Evolutionary conservation across 2,329 filamentous ascomycete genomes (phyloP).

Genomic region (Aureobasidium mangrovei): DNA sequence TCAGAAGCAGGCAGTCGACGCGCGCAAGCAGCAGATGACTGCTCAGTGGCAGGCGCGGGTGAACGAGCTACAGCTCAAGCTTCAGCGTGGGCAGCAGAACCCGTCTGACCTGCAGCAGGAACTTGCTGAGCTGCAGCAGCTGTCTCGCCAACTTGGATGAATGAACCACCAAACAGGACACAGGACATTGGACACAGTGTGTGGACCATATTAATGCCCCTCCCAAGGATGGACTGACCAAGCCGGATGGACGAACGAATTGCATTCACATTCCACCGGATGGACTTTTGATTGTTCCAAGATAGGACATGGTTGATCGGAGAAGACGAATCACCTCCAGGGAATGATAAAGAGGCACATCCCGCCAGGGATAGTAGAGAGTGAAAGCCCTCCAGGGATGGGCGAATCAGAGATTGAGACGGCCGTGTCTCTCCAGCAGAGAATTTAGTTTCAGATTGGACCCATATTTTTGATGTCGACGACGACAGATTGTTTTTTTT

Average conservation of each 20-base stretch:
- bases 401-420: background rate
- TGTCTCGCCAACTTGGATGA: slow-evolving; percentile 7
- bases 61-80: background rate
- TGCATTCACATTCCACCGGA: too few relatives aligned
- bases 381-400: background rate
- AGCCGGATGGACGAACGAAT: too few relatives aligned
- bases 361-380: background rate
- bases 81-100: background rate
- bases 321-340: background rate
- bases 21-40: slow-evolving; percentile 5
- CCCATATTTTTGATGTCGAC: background rate
- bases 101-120: background rate
- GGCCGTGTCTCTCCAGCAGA: background rate
- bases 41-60: slow-evolving; percentile 1
- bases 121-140: background rate
- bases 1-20: background rate
- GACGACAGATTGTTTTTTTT: background rate
- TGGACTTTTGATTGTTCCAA: background rate
- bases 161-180: background rate
- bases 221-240: background rate
- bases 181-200: background rate
- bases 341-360: background rate
- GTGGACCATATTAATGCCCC: background rate
- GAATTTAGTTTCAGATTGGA: background rate
- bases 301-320: background rate